Base-by-base conservation (phyloP, 768 basidiomycete genomes). In the Leccinum fibrillosum region DNA sequence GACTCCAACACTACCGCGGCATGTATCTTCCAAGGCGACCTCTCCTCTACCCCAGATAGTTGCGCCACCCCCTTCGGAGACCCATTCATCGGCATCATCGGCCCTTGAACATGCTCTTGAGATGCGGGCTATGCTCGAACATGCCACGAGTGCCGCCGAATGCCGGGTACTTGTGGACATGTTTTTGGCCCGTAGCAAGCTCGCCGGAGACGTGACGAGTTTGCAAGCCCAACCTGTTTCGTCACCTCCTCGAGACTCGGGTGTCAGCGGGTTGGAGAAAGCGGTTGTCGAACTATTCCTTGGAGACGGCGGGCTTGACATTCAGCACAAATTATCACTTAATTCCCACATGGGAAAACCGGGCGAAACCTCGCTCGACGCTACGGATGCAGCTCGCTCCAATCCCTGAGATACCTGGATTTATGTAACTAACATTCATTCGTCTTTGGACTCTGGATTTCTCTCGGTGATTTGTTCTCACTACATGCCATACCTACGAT, bases 111-210 rank as follows among this genome's bases (percentile, higher is more conserved):
- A 86, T 56, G 81, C 86, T 25, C 74, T 77, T 11, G 86, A 92
- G 52, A 81, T 96, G 75, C 85, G 89, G 32, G 78, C 79, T 19
- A 76, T 90, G 56, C 72, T 95, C 17, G 72, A 80, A 9, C 81
- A 75, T 52, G 92, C 93, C 13, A 87, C 88, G 2, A 85, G 80
- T 45, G 89, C 82, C 49, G 85, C 88, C 59, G 94, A 96, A 75
- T 94, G 92, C 68, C 89, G 90, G 52, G 76, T 94, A 45, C 85
- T 95, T 56, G 79, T 93, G 28, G 88, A 92, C 61, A 89, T 92
- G 78, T 89, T 90, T 74, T 76, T 96, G 57, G 79, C 84, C 12
- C 85, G 84, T 62, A 79, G 80, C 53, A 84, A 83, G 17, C 78
- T 79, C 47, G 54, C 73, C 11, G 21, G 69, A 21, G 74, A 76